Base-by-base conservation (phyloP, 2,329 filamentous ascomycete genomes). In the Didymella segeticola region DNA sequence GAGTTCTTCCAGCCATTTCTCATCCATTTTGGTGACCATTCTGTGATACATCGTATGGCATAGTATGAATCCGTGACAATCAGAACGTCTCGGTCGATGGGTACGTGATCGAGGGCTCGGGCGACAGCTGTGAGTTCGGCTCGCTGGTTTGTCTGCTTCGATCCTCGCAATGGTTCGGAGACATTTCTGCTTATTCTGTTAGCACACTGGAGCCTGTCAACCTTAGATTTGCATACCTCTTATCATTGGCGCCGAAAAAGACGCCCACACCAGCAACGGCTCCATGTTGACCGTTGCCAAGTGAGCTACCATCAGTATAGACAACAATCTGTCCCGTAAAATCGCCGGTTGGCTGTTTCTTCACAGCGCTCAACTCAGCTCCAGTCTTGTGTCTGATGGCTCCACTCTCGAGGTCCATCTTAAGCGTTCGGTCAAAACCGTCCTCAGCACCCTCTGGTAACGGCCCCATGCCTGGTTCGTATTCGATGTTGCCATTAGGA, bases 61-160 rank as follows among this genome's bases (percentile, higher is more conserved):
- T 98, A 98, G 67, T 87, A 87, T 74, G 90, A 95, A 76, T 99
- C 95, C n/a, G 88, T 92, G 70, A 88, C 83, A 61, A 99, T 96
- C 51, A 87, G 83, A 11, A 96, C 83, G 55, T 86, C 80, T 52
- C 89, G 83, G 53, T 87, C 81, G 14, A 83, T 76, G 0, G 90
- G 87, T 2, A 88, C 86, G 38, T 88, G 84, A 67, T 97, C 86
- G 19, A 98, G 81, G 0, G 93, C 93, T 52, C 93, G 89, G 25
- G 90, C 80, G 58, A 98, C 89, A 7, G 92, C 95, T 20, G 90
- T 93, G 53, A 99, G 80, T 77, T 99, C 95, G n/a, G 93, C 95
- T 3, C 95, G 89, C 74, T 98, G 91, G 72, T 99, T 99, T 1
- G 95, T 98, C 76, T 98, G 95, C 9, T 82, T 80, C 14, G 82